Conservation (phyloP, 1,139 yeast species). For the Kluyveromyces marxianus region DNA sequence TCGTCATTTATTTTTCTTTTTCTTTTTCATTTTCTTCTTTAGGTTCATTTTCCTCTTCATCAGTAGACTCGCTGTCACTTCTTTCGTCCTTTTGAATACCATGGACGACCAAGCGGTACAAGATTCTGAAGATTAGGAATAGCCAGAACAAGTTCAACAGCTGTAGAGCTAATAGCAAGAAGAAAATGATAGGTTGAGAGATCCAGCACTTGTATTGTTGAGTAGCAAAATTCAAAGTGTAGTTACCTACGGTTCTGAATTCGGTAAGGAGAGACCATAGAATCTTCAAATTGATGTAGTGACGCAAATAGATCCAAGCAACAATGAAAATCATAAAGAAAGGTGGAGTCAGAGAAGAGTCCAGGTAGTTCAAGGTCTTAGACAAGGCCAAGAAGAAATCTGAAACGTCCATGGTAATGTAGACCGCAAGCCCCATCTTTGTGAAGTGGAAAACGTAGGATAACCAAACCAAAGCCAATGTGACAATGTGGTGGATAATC, state of each 20-base stretch:
- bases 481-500: constrained; percentile 87
- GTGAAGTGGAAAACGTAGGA: constrained; percentile 96
- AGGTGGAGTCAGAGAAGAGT: constrained; percentile 55
- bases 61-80: constrained; percentile 64
- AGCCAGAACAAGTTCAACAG: constrained; percentile 85
- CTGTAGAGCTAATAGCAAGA: constrained; percentile 71
- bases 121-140: constrained; percentile 68
- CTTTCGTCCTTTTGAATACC: constrained; percentile 74
- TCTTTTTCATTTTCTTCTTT: too few species aligned
- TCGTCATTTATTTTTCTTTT: too few species aligned
- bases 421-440: constrained; percentile 87
- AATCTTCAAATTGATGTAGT: constrained; percentile 69
- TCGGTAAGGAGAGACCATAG: constrained; percentile 86
- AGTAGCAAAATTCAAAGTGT: constrained; percentile 74
- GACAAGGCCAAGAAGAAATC: constrained; percentile 83
- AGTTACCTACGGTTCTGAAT: constrained; percentile 77
- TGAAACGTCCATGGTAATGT: constrained; percentile 91
- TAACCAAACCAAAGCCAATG: constrained; percentile 78
- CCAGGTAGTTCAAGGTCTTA: constrained; percentile 76
- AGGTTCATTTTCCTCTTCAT: neutral
- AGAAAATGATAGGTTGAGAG: constrained; percentile 82
- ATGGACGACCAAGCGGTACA: constrained; percentile 48
- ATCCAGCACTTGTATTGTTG: constrained; percentile 96
- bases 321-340: constrained; percentile 60
- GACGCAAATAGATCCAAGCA: constrained; percentile 85